Base-by-base conservation (phyloP, 805 yeast species). In the Wickerhamiella kurtzmanii region DNA sequence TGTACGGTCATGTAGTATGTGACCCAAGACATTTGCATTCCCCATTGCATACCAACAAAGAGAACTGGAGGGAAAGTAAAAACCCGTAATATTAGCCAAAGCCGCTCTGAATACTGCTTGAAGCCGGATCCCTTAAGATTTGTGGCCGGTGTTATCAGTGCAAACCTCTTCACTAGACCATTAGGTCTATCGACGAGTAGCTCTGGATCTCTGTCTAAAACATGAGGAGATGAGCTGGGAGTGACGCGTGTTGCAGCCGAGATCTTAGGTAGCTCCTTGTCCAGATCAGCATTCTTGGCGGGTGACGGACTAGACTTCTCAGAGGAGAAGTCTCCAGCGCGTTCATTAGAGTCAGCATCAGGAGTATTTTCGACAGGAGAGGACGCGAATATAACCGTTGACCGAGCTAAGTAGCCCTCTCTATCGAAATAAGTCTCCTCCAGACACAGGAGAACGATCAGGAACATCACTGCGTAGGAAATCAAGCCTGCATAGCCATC, bases 1-100 rank as follows among this genome's bases (percentile, higher is more conserved):
- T 80, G 82, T 13, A 82, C 77, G 2, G 87, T 79, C 51, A 81
- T 61, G 60, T 80, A 81, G 55, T 81, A 81, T 0, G 86, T 75
- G 53, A 81, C 67, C 55, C 79, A 77, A 0, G 85, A 80, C 58
- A 79, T 83, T 61, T 81, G 87, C 50, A 76, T 66, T 42, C 88
- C 88, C 88, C 88, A 81, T 51, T 80, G 74, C 21, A 74, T 55
- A 35, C 81, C 81, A 17, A 73, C 69, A 70, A 75, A 79, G 19
- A 75, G 55, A 3, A 77, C 75, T 17, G 71, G 64, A 3, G 82
- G 79, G 43, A 62, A 57, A 2, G 48, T 22, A 28, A 56, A 51
- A 4, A 60, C 52, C 8, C 56, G 51, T 48, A 70, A 66, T 43
- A 64, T 64, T 3, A 64, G 59, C 71, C 68, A 68, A 35, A 80